phyloP scores from a whole-genome alignment of 768 basidiomycete genomes.

The Gelatoporia subvermispora region DNA sequence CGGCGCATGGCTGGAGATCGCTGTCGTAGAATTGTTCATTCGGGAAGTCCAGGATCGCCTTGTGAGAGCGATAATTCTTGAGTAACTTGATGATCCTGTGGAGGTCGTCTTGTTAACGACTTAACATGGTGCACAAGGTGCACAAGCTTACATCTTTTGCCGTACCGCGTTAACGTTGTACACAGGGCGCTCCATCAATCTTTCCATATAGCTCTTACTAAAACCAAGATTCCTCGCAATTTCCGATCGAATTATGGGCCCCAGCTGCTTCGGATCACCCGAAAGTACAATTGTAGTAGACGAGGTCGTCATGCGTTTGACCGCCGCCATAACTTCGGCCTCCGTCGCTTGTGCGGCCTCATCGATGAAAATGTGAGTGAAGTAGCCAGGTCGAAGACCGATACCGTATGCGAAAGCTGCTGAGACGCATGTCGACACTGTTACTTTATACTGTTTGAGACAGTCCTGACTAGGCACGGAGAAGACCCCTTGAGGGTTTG shows the following conservation, averaged over 20 bases:
- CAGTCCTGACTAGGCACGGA: slow-evolving; percentile 39
- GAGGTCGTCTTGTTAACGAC: neutral
- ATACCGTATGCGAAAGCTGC: slow-evolving; percentile 51
- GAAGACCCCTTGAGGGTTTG: slow-evolving; percentile 34
- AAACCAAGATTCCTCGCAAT: slow-evolving; percentile 55
- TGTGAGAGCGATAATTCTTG: slow-evolving; percentile 65
- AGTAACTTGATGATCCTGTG: slow-evolving; percentile 56
- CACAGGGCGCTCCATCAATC: slow-evolving; percentile 37
- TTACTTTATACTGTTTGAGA: slow-evolving; percentile 42
- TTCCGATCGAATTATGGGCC: slow-evolving; percentile 58
- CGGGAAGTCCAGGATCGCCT: slow-evolving; percentile 54
- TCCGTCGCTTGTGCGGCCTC: slow-evolving; percentile 73
- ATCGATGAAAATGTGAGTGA: slow-evolving; percentile 64
- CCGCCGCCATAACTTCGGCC: slow-evolving; percentile 56
- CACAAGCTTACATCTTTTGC: slow-evolving; percentile 14
- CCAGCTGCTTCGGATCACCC: slow-evolving; percentile 69
- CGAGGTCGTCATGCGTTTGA: slow-evolving; percentile 53
- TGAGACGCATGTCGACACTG: slow-evolving; percentile 65
- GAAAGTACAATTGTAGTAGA: slow-evolving; percentile 56
- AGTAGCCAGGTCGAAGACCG: slow-evolving; percentile 58
- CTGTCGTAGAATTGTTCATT: slow-evolving; percentile 55
- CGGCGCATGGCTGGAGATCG: slow-evolving; percentile 46
- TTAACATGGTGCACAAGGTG: neutral
- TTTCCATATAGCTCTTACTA: slow-evolving; percentile 55
- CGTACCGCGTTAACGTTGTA: slow-evolving; percentile 12